phyloP scores from a whole-genome alignment of 129 eudicot genomes.

The Kitagawia praeruptora region DNA sequence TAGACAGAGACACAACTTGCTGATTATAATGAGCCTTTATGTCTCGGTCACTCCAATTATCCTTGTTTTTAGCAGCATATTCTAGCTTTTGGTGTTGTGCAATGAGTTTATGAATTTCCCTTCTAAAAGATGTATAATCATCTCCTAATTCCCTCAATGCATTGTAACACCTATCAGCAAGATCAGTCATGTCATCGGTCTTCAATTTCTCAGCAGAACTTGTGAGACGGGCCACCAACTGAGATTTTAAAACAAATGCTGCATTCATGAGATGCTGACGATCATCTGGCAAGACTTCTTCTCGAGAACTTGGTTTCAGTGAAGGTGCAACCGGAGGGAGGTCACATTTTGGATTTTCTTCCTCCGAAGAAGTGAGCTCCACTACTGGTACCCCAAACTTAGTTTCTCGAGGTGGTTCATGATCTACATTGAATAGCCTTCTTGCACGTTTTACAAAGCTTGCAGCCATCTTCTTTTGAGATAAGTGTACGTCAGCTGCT shows the following conservation, averaged over 20 bases:
- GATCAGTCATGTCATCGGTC: background rate
- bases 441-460: background rate
- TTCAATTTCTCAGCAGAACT: background rate
- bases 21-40: background rate
- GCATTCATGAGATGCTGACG: background rate
- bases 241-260: background rate
- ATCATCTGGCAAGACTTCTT: background rate
- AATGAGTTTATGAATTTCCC: background rate
- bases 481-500: background rate
- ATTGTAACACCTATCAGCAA: background rate
- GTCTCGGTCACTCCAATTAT: background rate
- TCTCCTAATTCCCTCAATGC: background rate
- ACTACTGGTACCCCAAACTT: background rate
- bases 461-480: background rate
- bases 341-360: background rate
- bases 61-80: background rate
- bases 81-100: background rate
- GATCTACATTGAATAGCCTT: background rate
- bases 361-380: background rate
- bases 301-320: background rate
- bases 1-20: background rate
- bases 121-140: background rate
- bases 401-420: background rate
- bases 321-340: background rate
- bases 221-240: background rate